phyloP scores from a whole-genome alignment of 306 rosid species.

The Rubus parviflorus region DNA sequence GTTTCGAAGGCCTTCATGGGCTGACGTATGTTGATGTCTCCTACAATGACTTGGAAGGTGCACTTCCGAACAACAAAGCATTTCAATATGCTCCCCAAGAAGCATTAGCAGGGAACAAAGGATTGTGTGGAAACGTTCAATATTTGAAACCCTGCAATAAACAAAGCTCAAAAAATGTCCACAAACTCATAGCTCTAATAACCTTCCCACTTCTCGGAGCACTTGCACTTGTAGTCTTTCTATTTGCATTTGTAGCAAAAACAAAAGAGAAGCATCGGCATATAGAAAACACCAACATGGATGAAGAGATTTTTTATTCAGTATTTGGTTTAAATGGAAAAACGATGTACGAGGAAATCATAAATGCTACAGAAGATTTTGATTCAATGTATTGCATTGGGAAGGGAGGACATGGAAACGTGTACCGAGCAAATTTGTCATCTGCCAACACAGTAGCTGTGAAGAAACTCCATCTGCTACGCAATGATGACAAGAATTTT shows the following conservation, averaged over 20 bases:
- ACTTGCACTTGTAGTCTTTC: background rate
- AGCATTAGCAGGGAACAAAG: background rate
- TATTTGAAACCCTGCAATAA: background rate
- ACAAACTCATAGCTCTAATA: background rate
- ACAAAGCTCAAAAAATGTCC: too few species aligned
- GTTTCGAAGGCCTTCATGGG: too few species aligned
- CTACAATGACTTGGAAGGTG: background rate
- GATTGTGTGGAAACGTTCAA: background rate
- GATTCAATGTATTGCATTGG: slow-evolving; percentile 14
- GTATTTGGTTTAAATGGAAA: slow-evolving; percentile 10
- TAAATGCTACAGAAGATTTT: slow-evolving; percentile 14
- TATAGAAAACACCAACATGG: background rate
- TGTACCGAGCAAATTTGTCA: slow-evolving; percentile 2
- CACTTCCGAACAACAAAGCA: background rate
- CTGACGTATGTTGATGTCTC: too few species aligned
- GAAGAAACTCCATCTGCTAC: too few species aligned
- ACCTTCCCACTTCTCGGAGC: background rate
- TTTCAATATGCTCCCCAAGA: background rate
- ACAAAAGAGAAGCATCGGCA: background rate
- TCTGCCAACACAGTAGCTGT: background rate
- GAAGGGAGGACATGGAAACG: slow-evolving; percentile 13
- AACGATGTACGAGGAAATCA: slow-evolving; percentile 7
- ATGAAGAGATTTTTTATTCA: background rate
- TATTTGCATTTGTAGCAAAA: background rate
- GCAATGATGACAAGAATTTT: too few species aligned